Evolutionary conservation across 768 basidiomycete genomes (phyloP).

Genomic region (Sistotremastrum niveocremeum): DNA sequence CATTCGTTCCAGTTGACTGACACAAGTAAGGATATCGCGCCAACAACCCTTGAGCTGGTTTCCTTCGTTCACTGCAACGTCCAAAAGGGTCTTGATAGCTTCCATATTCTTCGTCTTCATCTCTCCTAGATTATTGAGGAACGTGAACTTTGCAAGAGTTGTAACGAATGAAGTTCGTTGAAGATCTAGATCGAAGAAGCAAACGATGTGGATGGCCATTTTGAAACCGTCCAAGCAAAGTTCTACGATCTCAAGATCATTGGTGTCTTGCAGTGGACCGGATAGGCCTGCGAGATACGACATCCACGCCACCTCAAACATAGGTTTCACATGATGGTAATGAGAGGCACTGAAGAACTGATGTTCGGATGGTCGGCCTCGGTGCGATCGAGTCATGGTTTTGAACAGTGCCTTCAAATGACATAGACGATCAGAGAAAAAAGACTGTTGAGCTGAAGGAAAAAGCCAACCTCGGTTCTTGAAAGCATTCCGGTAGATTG

Average conservation of each 20-base stretch:
- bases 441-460: background rate
- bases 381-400: constrained; percentile 83
- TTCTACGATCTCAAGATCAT: constrained; percentile 85
- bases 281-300: constrained; percentile 93
- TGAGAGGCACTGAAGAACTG: constrained; percentile 96
- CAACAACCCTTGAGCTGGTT: constrained; percentile 92
- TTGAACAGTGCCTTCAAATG: constrained; percentile 66
- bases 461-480: constrained; percentile 74
- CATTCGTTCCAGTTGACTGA: constrained; percentile 98
- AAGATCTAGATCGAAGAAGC: constrained; percentile 92
- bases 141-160: constrained; percentile 92
- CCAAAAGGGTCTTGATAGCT: constrained; percentile 89
- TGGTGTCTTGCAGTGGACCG: constrained; percentile 86
- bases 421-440: constrained; percentile 5
- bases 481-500: constrained; percentile 94
- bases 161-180: constrained; percentile 99
- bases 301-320: constrained; percentile 99
- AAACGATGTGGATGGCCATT: constrained; percentile 91
- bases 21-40: constrained; percentile 93
- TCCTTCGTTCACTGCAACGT: constrained; percentile 93
- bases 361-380: constrained; percentile 62
- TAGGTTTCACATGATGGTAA: constrained; percentile 90
- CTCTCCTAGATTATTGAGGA: constrained; percentile 93
- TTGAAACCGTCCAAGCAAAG: constrained; percentile 93
- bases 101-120: constrained; percentile 99